Base-by-base conservation (phyloP, 2,329 filamentous ascomycete genomes). In the Aspergillus fumigatus region DNA sequence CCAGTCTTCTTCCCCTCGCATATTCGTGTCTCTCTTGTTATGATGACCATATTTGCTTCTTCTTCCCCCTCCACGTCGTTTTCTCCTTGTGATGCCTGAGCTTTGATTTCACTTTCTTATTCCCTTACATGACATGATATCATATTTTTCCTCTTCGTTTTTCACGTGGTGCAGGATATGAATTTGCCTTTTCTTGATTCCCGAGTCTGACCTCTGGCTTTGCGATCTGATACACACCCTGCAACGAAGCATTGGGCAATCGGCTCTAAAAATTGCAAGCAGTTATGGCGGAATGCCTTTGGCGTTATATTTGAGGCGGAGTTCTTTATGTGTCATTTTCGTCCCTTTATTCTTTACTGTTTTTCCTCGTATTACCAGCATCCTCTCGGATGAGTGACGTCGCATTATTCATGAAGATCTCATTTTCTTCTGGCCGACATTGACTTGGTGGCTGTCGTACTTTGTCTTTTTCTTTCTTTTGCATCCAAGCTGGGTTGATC, bases 401-500 rank as follows among this genome's bases (percentile, higher is more conserved):
- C 66, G 54, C 68, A 68, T 69, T 68, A n/a, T 68, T 66, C 52
- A 59, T 69, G 65, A 70, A 65, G 67, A 70, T 69, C 62, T 66
- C 62, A 64, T 72, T 64, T 64, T 73, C 69, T 67, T 65, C 61
- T 59, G 62, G 63, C 57, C 62, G 56, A 64, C 62, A 63, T 60
- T 63, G 56, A 59, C 59, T 66, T 64, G 69, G 66, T 65, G 70
- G 67, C 63, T 65, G 60, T 65, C 67, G 59, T 67, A 64, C 62
- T 53, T 63, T 59, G 53, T 64, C 54, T 47, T 66, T 62, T 63
- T 65, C 61, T 51, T 59, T 57, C 59, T 68, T 66, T 68, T 70
- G 70, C 73, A 73, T 70, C 67, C 66, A 68, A 67, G 69, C 68
- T 69, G 67, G 67, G 60, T 74, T 70, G 60, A 65, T 67, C 65